Conservation (phyloP, 208 protist species). For the Trichomonas gallinae region DNA sequence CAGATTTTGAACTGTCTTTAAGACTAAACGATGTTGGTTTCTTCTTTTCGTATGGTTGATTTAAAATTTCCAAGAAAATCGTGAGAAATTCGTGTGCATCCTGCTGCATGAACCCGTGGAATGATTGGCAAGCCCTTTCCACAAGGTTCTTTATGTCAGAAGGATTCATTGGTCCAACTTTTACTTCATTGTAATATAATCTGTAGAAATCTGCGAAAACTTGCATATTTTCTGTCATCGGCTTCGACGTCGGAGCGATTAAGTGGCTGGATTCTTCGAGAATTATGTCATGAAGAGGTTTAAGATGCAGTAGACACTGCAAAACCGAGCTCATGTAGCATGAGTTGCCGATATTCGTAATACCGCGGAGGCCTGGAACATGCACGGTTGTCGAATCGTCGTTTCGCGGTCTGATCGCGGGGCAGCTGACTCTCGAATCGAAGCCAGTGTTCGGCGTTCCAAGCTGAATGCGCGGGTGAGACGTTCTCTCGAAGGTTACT, state of each 20-base stretch:
- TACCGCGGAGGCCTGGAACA: neutral
- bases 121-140: neutral
- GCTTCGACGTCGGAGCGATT: neutral
- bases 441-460: neutral
- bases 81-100: constrained; percentile 46
- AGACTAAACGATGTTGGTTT: constrained; percentile 37
- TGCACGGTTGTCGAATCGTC: neutral
- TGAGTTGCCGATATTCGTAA: neutral
- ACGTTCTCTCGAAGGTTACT: neutral
- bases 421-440: neutral
- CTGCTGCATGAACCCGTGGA: constrained; percentile 26
- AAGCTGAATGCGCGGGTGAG: neutral
- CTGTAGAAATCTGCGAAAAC: neutral
- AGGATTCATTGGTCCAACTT: neutral
- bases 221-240: neutral
- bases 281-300: constrained; percentile 45
- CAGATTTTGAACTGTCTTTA: neutral
- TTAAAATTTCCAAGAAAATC: constrained; percentile 53
- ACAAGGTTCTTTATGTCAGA: neutral
- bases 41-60: neutral
- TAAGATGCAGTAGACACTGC: constrained; percentile 71
- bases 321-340: constrained; percentile 47
- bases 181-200: neutral
- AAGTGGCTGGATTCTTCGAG: neutral
- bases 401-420: neutral